phyloP scores from a whole-genome alignment of 805 yeast genomes.

The Tetrapisispora taiwanensis region DNA sequence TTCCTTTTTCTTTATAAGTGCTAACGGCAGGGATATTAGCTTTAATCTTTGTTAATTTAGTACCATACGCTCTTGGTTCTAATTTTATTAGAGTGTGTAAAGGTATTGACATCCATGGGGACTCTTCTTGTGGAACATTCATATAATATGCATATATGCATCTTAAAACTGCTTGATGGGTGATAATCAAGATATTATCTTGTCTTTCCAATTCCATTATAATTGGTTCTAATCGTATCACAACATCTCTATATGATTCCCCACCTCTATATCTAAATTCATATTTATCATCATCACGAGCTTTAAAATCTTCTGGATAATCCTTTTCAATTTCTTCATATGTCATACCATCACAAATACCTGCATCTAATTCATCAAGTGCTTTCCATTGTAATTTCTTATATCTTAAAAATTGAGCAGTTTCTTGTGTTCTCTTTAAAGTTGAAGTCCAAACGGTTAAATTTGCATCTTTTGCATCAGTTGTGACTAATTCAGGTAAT shows the following conservation, averaged over 20 bases:
- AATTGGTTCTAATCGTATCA: constrained; percentile 88
- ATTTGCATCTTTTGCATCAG: constrained; percentile 47
- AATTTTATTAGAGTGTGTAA: constrained; percentile 86
- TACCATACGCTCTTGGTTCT: constrained; percentile 91
- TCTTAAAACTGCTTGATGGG: constrained; percentile 95
- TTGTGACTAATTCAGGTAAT: constrained; percentile 64
- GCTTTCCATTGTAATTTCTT: constrained; percentile 92
- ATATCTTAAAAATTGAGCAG: constrained; percentile 73
- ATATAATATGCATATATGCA: constrained; percentile 96
- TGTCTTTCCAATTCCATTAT: constrained; percentile 98
- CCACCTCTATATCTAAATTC: constrained; percentile 96
- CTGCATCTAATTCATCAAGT: constrained; percentile 92
- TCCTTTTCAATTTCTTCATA: constrained; percentile 79
- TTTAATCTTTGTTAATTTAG: constrained; percentile 78
- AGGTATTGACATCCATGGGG: constrained; percentile 99
- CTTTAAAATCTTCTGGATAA: constrained; percentile 91
- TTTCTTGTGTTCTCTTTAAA: constrained; percentile 81
- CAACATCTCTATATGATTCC: constrained; percentile 92
- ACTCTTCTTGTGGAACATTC: constrained; percentile 95
- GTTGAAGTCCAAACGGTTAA: constrained; percentile 96
- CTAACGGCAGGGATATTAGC: constrained; percentile 97
- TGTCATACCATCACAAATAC: constrained; percentile 94
- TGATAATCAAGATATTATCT: constrained; percentile 87
- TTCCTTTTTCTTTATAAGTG: constrained; percentile 92
- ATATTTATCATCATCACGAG: constrained; percentile 91